A percentile compares a stretch with the other conserved stretches of the same genome.
Conservation (phyloP, 2,329 filamentous ascomycete species). For the Alternaria metachromatica region DNA sequence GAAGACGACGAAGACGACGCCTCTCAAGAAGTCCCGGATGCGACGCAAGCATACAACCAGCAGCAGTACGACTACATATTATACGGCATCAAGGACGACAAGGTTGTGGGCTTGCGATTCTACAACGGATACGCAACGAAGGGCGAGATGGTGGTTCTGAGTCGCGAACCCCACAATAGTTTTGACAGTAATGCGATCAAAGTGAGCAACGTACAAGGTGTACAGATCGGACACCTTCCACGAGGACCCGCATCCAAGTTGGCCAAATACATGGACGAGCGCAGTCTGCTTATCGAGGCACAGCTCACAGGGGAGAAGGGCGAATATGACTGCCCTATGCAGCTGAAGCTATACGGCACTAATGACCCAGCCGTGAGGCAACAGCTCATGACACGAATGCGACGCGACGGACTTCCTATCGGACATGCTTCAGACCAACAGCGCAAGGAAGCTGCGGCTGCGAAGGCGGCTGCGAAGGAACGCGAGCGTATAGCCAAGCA, state of each 20-base stretch:
- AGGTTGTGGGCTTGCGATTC: conserved; percentile 64
- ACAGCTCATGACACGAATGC: conserved; percentile 67
- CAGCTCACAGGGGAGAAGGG: conserved; percentile 71
- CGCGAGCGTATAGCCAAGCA: conserved; percentile 56
- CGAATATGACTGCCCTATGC: conserved; percentile 74
- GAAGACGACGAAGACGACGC: conserved; percentile 40
- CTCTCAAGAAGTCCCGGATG: conserved; percentile 36
- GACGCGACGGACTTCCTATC: conserved; percentile 67
- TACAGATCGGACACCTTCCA: conserved; percentile 81
- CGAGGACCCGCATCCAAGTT: conserved; percentile 72
- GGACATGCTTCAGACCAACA: conserved; percentile 49
- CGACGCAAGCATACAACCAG: conserved; percentile 34
- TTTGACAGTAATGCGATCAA: conserved; percentile 71
- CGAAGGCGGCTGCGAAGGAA: conserved; percentile 63
- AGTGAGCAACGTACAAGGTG: conserved; percentile 75
- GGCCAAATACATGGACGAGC: conserved; percentile 67
- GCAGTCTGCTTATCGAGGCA: conserved; percentile 70
- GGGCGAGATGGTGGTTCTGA: conserved; percentile 45
- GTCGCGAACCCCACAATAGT: conserved; percentile 70
- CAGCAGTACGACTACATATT: conserved; percentile 31
- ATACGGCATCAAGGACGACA: conserved; percentile 54
- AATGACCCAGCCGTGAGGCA: conserved; percentile 60
- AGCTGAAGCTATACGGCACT: conserved; percentile 73
- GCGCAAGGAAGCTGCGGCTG: conserved; percentile 61
- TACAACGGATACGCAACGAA: conserved; percentile 46